phyloP scores from a whole-genome alignment of 179 eudicot genomes.

The Corrigiola litoralis region DNA sequence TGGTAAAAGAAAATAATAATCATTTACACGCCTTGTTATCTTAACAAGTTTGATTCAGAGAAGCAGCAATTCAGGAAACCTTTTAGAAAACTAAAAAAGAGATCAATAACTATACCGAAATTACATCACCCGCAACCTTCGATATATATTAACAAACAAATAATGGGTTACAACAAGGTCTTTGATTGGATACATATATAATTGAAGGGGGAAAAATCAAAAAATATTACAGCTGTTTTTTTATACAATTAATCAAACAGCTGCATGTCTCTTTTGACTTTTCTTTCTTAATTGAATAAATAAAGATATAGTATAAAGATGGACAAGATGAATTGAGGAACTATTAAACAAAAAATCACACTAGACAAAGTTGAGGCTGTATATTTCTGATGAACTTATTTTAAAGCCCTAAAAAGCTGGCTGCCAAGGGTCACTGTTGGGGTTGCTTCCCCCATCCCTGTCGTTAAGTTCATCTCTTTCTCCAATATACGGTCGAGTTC shows the following conservation, averaged over 20 bases:
- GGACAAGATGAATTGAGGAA: constrained; percentile 25
- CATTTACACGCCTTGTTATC: too few species aligned
- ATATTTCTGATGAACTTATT: constrained; percentile 17
- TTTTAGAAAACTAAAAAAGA: background rate
- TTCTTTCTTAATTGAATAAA: constrained; percentile 18
- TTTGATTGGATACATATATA: constrained; percentile 16
- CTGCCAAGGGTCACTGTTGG: constrained; percentile 94
- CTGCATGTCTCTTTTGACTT: constrained; percentile 34
- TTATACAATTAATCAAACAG: constrained; percentile 87
- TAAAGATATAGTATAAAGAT: constrained; percentile 27
- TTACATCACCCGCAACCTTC: constrained; percentile 22
- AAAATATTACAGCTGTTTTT: constrained; percentile 58
- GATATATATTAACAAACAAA: constrained; percentile 43
- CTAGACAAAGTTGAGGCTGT: constrained; percentile 19
- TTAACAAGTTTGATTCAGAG: too few species aligned
- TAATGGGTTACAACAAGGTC: constrained; percentile 30
- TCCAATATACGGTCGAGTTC: constrained; percentile 92
- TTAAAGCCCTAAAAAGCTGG: constrained; percentile 80
- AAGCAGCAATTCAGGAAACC: too few species aligned
- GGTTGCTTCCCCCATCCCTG: constrained; percentile 93
- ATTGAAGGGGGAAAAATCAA: constrained; percentile 21
- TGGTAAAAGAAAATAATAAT: too few species aligned
- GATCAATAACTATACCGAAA: background rate
- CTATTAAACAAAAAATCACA: constrained; percentile 32
- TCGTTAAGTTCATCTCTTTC: constrained; percentile 92